Percentiles rank a stretch among this genome's conserved stretches.
Conservation (phyloP, 805 yeast genomes). For the Ogataea ganodermae region DNA sequence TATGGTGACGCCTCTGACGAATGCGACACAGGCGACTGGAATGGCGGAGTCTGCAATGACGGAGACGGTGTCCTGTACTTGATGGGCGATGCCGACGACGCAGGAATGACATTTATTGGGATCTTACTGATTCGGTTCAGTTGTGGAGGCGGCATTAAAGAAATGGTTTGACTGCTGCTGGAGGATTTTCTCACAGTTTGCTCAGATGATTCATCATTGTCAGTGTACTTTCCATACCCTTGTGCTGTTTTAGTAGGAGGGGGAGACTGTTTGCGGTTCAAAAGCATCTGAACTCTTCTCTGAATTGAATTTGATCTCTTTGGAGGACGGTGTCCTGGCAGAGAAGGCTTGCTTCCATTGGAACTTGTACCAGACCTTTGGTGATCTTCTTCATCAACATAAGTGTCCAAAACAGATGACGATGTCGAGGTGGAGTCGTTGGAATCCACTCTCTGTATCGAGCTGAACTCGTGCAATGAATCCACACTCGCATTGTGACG, state of each 20-base stretch:
- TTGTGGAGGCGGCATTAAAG: constrained; percentile 23
- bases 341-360: constrained; percentile 15
- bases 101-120: constrained; percentile 17
- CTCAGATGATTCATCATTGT: constrained; percentile 19
- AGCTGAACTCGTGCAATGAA: constrained; percentile 24
- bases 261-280: constrained; percentile 45
- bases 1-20: constrained; percentile 13
- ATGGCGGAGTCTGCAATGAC: constrained; percentile 25
- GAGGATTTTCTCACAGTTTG: neutral
- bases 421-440: constrained; percentile 12
- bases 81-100: constrained; percentile 16
- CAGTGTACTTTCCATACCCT: constrained; percentile 82
- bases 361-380: neutral
- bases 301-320: constrained; percentile 47
- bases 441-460: constrained; percentile 14
- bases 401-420: constrained; percentile 17
- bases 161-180: neutral
- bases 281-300: constrained; percentile 52
- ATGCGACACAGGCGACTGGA: constrained; percentile 18
- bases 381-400: constrained; percentile 14
- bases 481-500: constrained; percentile 23
- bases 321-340: constrained; percentile 30
- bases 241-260: constrained; percentile 63
- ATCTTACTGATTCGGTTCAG: constrained; percentile 23
- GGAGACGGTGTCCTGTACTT: constrained; percentile 22